Percentiles rank a stretch among this genome's conserved stretches.
These are phyloP conservation scores for Achaetomiella virescens DNA, from an alignment of 495 filamentous ascomycete genomes.

Conservation along the genomic window DNA sequence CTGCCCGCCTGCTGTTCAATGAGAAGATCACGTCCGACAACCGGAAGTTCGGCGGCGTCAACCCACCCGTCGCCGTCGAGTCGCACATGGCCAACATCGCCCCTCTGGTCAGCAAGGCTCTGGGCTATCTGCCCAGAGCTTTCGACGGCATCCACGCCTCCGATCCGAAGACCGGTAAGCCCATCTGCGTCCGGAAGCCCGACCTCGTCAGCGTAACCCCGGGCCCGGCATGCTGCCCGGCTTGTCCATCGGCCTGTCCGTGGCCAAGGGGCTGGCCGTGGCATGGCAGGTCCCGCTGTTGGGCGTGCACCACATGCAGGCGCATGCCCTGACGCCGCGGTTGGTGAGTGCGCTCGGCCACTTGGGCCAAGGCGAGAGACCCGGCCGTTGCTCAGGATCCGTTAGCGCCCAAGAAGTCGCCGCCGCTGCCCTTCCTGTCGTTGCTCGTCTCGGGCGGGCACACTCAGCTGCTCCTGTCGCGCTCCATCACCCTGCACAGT, in stretches of 20 bases:
- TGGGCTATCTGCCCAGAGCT: slow-evolving; percentile 38
- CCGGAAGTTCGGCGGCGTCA: slow-evolving; percentile 62
- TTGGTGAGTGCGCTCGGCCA: slow-evolving; percentile 59
- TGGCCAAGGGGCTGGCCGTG: slow-evolving; percentile 79
- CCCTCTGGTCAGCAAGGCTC: slow-evolving; percentile 56
- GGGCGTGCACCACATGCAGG: slow-evolving; percentile 95
- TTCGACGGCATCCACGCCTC: too few species aligned
- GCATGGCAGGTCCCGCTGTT: slow-evolving; percentile 77
- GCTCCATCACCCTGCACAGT: slow-evolving; percentile 54
- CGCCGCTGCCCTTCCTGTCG: slow-evolving; percentile 75
- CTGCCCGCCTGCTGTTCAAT: slow-evolving; percentile 65
- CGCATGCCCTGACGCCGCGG: slow-evolving; percentile 81
- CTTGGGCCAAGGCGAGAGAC: not conserved
- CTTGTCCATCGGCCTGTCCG: slow-evolving; percentile 69
- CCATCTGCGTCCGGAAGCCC: slow-evolving; percentile 46
- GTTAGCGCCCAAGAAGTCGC: slow-evolving; percentile 14
- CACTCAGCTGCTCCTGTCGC: slow-evolving; percentile 73
- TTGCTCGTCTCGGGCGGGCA: slow-evolving; percentile 92
- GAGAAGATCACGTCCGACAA: slow-evolving; percentile 77
- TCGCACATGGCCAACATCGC: slow-evolving; percentile 68
- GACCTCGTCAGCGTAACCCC: slow-evolving; percentile 78
- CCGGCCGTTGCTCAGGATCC: not conserved
- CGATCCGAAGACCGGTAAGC: not conserved
- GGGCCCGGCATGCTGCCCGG: slow-evolving; percentile 82
- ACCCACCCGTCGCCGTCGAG: slow-evolving; percentile 65